Percentiles rank a stretch among this genome's conserved stretches.
These are phyloP conservation scores for Dichotomocladium elegans DNA, from an alignment of 371 early-diverging fungal species.

Conservation along the genomic window DNA sequence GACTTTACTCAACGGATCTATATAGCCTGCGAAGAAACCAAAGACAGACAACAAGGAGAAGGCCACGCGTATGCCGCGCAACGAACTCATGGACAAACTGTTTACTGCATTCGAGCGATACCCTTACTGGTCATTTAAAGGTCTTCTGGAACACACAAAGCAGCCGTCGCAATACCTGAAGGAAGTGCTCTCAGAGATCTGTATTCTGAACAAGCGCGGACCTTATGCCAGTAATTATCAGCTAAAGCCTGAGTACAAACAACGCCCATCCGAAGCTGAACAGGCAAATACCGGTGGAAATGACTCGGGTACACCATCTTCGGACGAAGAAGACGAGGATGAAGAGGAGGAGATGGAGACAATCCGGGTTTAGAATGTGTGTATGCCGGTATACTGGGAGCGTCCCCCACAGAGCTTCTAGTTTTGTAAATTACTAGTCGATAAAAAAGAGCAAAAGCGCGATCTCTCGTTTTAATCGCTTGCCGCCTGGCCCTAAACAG, in stretches of 20 bases:
- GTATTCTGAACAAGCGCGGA: slow-evolving; percentile 80
- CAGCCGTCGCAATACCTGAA: slow-evolving; percentile 81
- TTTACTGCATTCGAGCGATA: slow-evolving; percentile 79
- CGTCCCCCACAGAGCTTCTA: no score
- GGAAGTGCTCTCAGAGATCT: slow-evolving; percentile 80
- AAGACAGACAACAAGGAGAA: slow-evolving; percentile 54
- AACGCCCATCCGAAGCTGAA: slow-evolving; percentile 43
- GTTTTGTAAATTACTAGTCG: not conserved
- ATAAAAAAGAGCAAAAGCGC: not conserved
- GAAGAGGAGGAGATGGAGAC: slow-evolving; percentile 47
- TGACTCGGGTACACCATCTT: slow-evolving; percentile 9
- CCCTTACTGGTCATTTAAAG: slow-evolving; percentile 86
- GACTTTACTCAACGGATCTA: not conserved
- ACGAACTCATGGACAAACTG: slow-evolving; percentile 80
- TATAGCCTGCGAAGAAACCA: slow-evolving; percentile 31
- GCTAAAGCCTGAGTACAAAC: slow-evolving; percentile 79
- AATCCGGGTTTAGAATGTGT: slow-evolving; percentile 27
- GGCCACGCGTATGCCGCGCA: slow-evolving; percentile 79
- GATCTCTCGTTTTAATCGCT: not conserved
- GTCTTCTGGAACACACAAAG: slow-evolving; percentile 74
- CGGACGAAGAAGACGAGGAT: slow-evolving; percentile 38
- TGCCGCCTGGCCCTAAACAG: no score
- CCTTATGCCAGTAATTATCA: slow-evolving; percentile 80
- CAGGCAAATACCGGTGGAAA: slow-evolving; percentile 15
- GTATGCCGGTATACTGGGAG: no score